Percentiles rank a stretch among this genome's conserved stretches.
These are phyloP conservation scores for Saksenaea oblongispora DNA, from an alignment of 371 early-diverging fungal genomes.

Conservation along the genomic window DNA sequence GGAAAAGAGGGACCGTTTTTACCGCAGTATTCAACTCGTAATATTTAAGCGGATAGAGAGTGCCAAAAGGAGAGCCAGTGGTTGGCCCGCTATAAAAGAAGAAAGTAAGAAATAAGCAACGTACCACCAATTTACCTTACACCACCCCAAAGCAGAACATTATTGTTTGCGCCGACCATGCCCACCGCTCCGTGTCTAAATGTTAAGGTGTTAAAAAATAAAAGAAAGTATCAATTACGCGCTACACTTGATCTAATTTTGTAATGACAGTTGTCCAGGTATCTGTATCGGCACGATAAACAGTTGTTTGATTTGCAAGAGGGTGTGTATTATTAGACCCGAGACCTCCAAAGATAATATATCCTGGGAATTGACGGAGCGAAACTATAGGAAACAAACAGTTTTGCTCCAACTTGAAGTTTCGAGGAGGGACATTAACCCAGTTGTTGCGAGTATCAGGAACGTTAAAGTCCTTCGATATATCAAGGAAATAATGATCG, in stretches of 20 bases:
- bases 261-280: neutral
- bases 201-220: neutral
- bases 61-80: neutral
- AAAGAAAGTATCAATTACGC: neutral
- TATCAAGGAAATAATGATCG: neutral
- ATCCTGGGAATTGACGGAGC: neutral
- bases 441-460: neutral
- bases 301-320: neutral
- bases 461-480: neutral
- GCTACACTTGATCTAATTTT: neutral
- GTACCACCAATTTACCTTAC: neutral
- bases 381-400: neutral
- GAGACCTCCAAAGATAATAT: neutral
- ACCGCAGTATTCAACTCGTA: neutral
- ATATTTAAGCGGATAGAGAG: neutral
- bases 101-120: neutral
- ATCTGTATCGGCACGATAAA: neutral
- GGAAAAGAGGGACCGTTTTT: neutral
- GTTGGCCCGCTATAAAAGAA: neutral
- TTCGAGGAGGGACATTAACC: neutral
- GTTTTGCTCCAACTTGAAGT: neutral
- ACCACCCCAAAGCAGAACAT: neutral
- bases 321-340: neutral
- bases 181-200: neutral
- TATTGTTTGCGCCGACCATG: neutral